Base-by-base conservation (phyloP, 352 stramenopile species). In the Blastocystis sp. region DNA sequence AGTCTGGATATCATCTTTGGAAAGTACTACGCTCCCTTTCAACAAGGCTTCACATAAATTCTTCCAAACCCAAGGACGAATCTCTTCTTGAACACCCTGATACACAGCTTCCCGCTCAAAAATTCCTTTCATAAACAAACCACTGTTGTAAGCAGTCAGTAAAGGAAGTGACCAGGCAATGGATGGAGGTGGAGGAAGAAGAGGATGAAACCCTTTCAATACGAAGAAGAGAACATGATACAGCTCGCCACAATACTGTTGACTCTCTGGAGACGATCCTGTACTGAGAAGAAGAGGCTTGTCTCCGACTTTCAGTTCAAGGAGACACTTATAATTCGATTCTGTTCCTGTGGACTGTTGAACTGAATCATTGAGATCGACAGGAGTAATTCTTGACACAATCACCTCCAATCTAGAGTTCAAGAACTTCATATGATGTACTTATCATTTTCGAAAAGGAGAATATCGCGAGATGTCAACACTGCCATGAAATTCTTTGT, bases 361-460 rank as follows among this genome's bases (percentile, higher is more conserved):
- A 16, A 83, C 46, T n/a, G 71, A 46, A 43, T 65, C 46, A 9
- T 52, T 65, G 9, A 16, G 11, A 3, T 83, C 71, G n/a, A n/a
- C 9, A 32, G 71, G 71, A 3, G 71, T 49, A 4, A 83, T 52
- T 32, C 71, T 52, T 21, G 32, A 46, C 19, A 83, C 43, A 12
- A 83, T 19, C 5, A 37, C 27, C 21, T 83, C 71, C 71, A 83
- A 56, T 83, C 71, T 83, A 83, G 5, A 46, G 71, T 51, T 21
- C 32, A 21, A 83, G 9, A n/a, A 11, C 1, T 12, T 16, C 3
- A 27, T 4, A 35, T 5, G 1, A 39, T 27, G 14, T 14, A 83
- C 71, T 83, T 83, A 35, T 83, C 71, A 56, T 83, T 65, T 16
- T 83, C 71, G 24, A 65, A 83, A 56, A 83, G 46, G 29, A 83